Evolutionary conservation across 495 filamentous ascomycete genomes (phyloP).

Genomic region (Filosporella fistucella): DNA sequence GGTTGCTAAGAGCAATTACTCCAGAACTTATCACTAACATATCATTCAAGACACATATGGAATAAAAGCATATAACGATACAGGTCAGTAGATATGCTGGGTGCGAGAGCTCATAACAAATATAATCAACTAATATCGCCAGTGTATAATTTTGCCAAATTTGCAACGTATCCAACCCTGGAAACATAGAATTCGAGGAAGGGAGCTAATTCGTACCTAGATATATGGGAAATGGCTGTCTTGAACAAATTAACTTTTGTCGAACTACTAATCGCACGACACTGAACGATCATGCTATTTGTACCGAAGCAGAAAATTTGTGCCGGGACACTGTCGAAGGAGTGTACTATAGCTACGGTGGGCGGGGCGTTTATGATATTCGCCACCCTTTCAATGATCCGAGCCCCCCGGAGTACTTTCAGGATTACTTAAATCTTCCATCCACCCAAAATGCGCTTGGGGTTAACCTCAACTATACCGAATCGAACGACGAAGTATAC

Average conservation of each 20-base stretch:
- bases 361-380: constrained; percentile 8
- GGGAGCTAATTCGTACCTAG: not conserved
- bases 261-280: not conserved
- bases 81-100: no score
- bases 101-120: no score
- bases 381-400: constrained; percentile 1
- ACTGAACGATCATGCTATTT: not conserved
- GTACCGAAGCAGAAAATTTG: constrained; percentile 8
- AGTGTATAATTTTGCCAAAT: no score
- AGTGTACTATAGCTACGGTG: constrained; percentile 7
- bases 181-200: not conserved
- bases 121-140: no score
- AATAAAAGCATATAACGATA: constrained; percentile 34
- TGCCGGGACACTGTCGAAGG: constrained; percentile 7
- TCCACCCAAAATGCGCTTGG: constrained; percentile 55
- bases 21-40: not conserved
- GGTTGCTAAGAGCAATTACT: no score
- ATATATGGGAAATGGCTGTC: constrained; percentile 6
- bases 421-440: constrained; percentile 39
- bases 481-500: constrained; percentile 23
- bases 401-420: not conserved
- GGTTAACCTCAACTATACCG: constrained; percentile 52
- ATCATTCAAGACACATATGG: constrained; percentile 7
- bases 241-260: constrained; percentile 5
- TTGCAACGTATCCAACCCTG: constrained; percentile 1